Percentiles rank a stretch among this genome's conserved stretches.
Evolutionary conservation across 257 asterid species (phyloP).

Genomic region (Linaria vulgaris): DNA sequence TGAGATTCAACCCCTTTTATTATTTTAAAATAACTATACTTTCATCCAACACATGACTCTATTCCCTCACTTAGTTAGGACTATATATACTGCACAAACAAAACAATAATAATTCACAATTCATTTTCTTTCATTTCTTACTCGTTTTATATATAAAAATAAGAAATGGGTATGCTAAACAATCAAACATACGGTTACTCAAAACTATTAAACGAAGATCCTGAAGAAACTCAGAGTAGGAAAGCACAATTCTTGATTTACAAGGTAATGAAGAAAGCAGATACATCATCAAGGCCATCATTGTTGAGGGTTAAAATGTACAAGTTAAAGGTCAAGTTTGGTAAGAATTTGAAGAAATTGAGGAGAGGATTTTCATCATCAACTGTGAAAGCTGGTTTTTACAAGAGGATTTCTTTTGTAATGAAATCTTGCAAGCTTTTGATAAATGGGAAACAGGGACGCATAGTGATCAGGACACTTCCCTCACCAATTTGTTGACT

Average conservation of each 20-base stretch:
- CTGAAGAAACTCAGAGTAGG: slow-evolving; percentile 54
- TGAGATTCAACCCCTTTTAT: too few relatives aligned
- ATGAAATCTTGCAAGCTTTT: slow-evolving; percentile 61
- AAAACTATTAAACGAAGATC: slow-evolving; percentile 57
- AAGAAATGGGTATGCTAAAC: slow-evolving; percentile 39
- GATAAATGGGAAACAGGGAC: slow-evolving; percentile 35
- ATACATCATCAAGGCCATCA: slow-evolving; percentile 42
- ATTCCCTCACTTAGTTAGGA: too few relatives aligned
- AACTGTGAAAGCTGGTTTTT: slow-evolving; percentile 37
- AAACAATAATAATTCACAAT: too few relatives aligned
- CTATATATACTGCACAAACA: too few relatives aligned
- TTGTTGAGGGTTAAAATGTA: slow-evolving; percentile 61
- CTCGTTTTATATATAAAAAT: not conserved
- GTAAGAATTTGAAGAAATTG: slow-evolving; percentile 52
- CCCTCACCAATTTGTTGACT: slow-evolving; percentile 21
- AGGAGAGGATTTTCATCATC: slow-evolving; percentile 49
- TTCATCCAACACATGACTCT: too few relatives aligned
- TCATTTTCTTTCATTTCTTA: too few relatives aligned
- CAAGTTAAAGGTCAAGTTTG: slow-evolving; percentile 62
- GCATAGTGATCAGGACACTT: slow-evolving; percentile 18
- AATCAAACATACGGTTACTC: slow-evolving; percentile 45
- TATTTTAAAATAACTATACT: too few relatives aligned
- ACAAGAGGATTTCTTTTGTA: slow-evolving; percentile 40
- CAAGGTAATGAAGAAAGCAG: slow-evolving; percentile 58
- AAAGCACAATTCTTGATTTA: slow-evolving; percentile 77